Percentiles rank a stretch among this genome's conserved stretches.
These are phyloP conservation scores for Thraustochytrium striatum DNA, from an alignment of 352 stramenopile species.

Conservation along the genomic window DNA sequence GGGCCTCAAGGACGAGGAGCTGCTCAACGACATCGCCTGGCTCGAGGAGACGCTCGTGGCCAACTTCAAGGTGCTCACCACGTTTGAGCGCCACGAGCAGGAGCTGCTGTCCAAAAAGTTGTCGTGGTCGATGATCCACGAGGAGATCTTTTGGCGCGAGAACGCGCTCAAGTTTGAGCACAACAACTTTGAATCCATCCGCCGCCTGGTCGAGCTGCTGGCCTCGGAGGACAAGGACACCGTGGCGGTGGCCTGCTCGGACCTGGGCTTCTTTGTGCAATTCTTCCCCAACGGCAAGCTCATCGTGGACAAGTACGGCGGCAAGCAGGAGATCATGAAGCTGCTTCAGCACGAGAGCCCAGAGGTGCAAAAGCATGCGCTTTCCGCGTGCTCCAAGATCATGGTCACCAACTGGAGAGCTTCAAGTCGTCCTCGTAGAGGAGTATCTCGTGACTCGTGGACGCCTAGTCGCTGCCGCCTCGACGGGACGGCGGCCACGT, in stretches of 20 bases:
- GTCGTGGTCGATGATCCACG: slow-evolving; percentile 30
- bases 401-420: slow-evolving; percentile 42
- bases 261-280: slow-evolving; percentile 48
- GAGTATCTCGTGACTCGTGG: no score
- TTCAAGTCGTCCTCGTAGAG: not conserved
- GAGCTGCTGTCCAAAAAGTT: slow-evolving; percentile 42
- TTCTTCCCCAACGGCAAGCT: slow-evolving; percentile 47
- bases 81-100: slow-evolving; percentile 46
- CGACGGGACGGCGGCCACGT: no score
- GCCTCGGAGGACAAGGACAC: slow-evolving; percentile 36
- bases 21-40: slow-evolving; percentile 24
- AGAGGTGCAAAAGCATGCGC: slow-evolving; percentile 46
- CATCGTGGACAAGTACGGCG: slow-evolving; percentile 44
- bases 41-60: slow-evolving; percentile 14
- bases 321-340: slow-evolving; percentile 44
- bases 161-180: slow-evolving; percentile 47
- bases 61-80: slow-evolving; percentile 47
- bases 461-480: no score
- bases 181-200: slow-evolving; percentile 48
- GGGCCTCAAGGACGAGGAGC: not conserved
- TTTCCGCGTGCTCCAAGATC: slow-evolving; percentile 48
- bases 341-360: slow-evolving; percentile 16
- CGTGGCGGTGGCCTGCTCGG: slow-evolving; percentile 39
- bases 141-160: slow-evolving; percentile 44
- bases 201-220: slow-evolving; percentile 41